Evolutionary conservation across 2,329 filamentous ascomycete species (phyloP).

Genomic region (Exophiala alcalophila): DNA sequence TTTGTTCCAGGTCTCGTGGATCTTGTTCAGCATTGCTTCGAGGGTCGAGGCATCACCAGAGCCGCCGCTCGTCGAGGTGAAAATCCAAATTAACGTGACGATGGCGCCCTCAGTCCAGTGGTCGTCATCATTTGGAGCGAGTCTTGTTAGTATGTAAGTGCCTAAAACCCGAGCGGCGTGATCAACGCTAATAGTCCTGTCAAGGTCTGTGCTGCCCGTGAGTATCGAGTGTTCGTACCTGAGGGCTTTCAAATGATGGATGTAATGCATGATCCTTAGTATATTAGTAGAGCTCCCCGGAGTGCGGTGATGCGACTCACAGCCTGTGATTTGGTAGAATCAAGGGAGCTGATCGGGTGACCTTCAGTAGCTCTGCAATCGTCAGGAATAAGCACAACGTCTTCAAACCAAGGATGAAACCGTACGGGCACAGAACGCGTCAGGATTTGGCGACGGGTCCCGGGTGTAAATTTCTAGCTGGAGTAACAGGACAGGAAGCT

Average conservation of each 20-base stretch:
- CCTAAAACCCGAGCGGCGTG: conserved; percentile 54
- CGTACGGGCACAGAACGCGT: conserved; percentile 42
- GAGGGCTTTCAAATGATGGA: conserved; percentile 61
- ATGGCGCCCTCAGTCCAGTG: conserved; percentile 68
- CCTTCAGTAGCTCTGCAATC: conserved; percentile 50
- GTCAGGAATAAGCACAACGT: conserved; percentile 34
- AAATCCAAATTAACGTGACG: conserved; percentile 66
- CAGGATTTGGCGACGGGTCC: conserved; percentile 36
- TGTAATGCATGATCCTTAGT: conserved; percentile 62
- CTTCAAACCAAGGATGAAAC: conserved; percentile 20
- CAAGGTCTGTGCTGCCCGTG: too few species aligned
- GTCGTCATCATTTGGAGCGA: conserved; percentile 50
- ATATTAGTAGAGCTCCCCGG: too few species aligned
- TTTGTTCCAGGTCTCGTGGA: conserved; percentile 47
- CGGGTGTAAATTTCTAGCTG: conserved; percentile 62
- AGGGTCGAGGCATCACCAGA: conserved; percentile 29
- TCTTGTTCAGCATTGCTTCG: conserved; percentile 43
- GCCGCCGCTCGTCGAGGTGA: conserved; percentile 23
- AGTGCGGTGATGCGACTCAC: conserved; percentile 35
- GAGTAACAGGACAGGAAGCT: conserved; percentile 64
- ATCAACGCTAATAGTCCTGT: conserved; percentile 32
- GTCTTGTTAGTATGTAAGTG: conserved; percentile 58
- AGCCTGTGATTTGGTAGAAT: conserved; percentile 63
- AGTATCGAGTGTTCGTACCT: conserved; percentile 39
- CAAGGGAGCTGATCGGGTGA: conserved; percentile 60